phyloP scores from a whole-genome alignment of 345 rosid genomes.

The Jatropha curcas region DNA sequence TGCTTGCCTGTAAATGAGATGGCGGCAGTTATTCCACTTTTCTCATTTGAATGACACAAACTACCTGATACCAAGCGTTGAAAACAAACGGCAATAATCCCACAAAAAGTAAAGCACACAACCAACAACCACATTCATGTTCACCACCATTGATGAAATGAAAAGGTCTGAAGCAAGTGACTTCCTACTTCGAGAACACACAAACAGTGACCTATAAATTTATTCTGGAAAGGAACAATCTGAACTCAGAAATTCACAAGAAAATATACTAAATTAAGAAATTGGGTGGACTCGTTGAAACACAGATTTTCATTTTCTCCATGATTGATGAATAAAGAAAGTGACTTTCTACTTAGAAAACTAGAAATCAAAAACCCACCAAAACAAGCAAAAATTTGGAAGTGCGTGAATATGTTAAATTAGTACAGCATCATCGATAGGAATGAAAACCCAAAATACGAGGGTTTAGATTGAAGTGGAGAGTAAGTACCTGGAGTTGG shows the following conservation, averaged over 20 bases:
- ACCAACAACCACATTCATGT: too few relatives aligned
- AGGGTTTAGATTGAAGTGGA: not conserved
- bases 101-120: too few relatives aligned
- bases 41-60: too few relatives aligned
- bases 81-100: too few relatives aligned
- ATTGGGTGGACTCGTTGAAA: not conserved
- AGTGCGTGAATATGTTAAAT: not conserved
- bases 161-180: not conserved
- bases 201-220: not conserved
- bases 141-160: too few relatives aligned
- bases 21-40: not conserved
- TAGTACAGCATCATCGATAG: not conserved
- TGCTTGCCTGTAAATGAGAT: not conserved
- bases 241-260: not conserved
- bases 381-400: not conserved
- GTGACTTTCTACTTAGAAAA: not conserved
- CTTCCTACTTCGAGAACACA: not conserved
- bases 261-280: not conserved
- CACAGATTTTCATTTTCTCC: not conserved
- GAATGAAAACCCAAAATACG: not conserved
- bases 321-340: not conserved
- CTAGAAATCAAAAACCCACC: not conserved
- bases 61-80: too few relatives aligned
- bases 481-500: constrained; percentile 1
- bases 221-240: not conserved